Conservation (phyloP, 441 rosid genomes). For the Gossypium davidsonii region DNA sequence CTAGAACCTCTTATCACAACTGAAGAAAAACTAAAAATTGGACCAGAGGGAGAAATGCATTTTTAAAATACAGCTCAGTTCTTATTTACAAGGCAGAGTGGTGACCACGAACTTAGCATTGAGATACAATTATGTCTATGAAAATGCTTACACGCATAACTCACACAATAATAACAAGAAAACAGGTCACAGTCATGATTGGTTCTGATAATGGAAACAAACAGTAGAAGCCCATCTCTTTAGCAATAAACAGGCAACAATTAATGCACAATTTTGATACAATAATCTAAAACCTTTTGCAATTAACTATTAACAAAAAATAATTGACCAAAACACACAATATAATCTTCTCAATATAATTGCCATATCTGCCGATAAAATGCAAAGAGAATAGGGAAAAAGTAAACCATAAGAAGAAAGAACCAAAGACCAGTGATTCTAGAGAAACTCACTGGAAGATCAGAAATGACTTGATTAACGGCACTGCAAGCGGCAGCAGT, state of each 20-base stretch:
- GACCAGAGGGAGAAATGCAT: background rate
- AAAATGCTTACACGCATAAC: background rate
- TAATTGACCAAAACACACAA: background rate
- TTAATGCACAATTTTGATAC: background rate
- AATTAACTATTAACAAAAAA: background rate
- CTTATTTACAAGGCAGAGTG: background rate
- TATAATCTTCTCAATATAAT: background rate
- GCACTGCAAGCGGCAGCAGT: constrained; percentile 97
- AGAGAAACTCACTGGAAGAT: constrained; percentile 77
- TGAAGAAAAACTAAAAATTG: background rate
- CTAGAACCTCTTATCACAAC: background rate
- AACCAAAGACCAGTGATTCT: constrained; percentile 1
- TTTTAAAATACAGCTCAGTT: background rate
- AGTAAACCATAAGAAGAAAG: background rate
- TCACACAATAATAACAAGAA: background rate
- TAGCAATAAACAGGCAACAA: background rate
- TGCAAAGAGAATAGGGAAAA: background rate
- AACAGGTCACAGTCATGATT: background rate
- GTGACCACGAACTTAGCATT: background rate
- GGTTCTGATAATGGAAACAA: background rate
- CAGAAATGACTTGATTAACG: constrained; percentile 74
- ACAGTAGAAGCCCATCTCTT: background rate
- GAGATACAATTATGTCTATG: background rate
- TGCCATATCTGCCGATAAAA: background rate
- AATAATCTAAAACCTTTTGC: background rate